Percentiles rank a stretch among this genome's conserved stretches.
phyloP scores from a whole-genome alignment of 768 basidiomycete genomes.

The Trametes elegans region DNA sequence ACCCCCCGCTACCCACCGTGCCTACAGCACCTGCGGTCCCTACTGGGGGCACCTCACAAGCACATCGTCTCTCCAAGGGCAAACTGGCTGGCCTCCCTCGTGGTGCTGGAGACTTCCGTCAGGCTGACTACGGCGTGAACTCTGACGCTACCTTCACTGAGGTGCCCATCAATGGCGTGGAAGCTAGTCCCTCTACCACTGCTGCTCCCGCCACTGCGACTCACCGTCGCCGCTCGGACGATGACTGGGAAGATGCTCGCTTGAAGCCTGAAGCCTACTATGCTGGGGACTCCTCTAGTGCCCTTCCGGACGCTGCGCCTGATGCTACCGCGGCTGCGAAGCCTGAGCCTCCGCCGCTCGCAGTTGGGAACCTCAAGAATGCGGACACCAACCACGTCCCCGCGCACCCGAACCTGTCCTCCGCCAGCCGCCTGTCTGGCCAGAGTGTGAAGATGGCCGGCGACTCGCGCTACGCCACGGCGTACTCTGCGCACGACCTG shows the following conservation, averaged over 20 bases:
- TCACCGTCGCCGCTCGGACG: background rate
- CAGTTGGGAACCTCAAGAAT: background rate
- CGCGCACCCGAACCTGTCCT: background rate
- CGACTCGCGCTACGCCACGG: background rate
- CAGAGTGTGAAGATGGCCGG: background rate
- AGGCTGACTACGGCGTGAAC: slow-evolving; percentile 19
- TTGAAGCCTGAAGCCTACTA: slow-evolving; percentile 1
- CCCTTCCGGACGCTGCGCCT: background rate
- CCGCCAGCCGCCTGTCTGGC: background rate
- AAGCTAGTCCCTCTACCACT: slow-evolving; percentile 3
- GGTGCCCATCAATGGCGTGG: background rate
- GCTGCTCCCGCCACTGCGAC: background rate
- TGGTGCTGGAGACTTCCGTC: slow-evolving; percentile 9
- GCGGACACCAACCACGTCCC: background rate
- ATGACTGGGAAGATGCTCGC: slow-evolving; percentile 3
- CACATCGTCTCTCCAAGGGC: background rate
- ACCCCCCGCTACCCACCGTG: background rate
- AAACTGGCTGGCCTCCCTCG: background rate
- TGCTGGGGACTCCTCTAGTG: background rate
- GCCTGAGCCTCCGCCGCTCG: background rate
- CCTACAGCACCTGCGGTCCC: background rate
- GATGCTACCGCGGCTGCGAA: background rate
- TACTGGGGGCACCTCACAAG: background rate
- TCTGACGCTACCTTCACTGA: slow-evolving; percentile 5
- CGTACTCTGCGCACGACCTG: background rate